Evolutionary conservation across 2,329 filamentous ascomycete genomes (phyloP), one percentile per base, ranked within the genome.

Genomic region (Cytospora piceae): DNA sequence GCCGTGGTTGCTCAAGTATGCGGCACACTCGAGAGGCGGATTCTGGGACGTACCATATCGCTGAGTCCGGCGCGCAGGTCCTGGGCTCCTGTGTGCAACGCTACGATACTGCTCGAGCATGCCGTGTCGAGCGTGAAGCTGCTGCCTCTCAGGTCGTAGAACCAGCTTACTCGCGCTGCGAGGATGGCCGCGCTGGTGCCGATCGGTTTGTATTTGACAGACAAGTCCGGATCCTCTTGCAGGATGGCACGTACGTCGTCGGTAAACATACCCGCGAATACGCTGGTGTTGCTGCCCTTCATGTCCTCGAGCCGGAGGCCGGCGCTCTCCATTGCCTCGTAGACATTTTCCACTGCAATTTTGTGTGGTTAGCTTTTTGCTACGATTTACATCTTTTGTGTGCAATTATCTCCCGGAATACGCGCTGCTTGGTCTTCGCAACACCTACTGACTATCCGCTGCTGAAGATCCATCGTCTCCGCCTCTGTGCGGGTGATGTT

Each of bases 121-220:
- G 77, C 82, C 0, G 82, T 83, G 63, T 83, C 80, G 1, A 83
- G 70, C 0, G 80, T 79, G 68, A 82, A 72, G 66, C 78, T 79
- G 0, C 79, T 76, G 0, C 81, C 81, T 6, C 70, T 69, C 32
- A 82, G 73, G 64, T 83, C 76, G 58, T 63, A 79, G 64, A 77
- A 78, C 65, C 80, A 79, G 0, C 78, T 81, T 2, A 82, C 69
- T 4, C 80, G 73, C 67, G 81, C 81, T 0, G 78, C 74, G 6
- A 77, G 64, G 63, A 80, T 77, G 6, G 74, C 74, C 5, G 73
- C 71, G 6, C 73, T 73, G 1, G 71, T 75, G 66, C 79, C 78
- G 20, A 78, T 78, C 9, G 75, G 72, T 37, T 74, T 69, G 63
- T 78, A 78, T 56, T 74, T 71, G 60, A 59, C 72, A 27, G 42